Evolutionary conservation across 1,139 yeast genomes (phyloP), one percentile per base, ranked within the genome.

Genomic region (Suhomyces wounanorum): DNA sequence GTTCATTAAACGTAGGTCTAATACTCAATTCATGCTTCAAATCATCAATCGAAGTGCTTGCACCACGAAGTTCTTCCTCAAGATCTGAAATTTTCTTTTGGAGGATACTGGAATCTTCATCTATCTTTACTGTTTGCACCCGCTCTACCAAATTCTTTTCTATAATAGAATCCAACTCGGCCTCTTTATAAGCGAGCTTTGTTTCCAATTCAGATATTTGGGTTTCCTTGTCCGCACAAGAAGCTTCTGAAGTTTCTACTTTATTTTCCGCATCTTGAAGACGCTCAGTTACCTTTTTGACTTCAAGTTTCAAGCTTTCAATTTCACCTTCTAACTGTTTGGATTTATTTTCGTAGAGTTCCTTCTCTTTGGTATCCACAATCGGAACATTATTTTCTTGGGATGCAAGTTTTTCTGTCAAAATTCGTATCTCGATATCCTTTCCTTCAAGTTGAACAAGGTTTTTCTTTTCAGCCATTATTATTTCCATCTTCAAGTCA

Each of bases 321-420:
- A 82, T 59, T 54, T 82, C 85, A 26, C 83, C 78, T 53, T 81
- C 84, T 39, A 82, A 63, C 54, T 79, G 81, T 37, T 77, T 73
- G 44, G 82, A 79, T 55, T 75, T 73, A 52, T 75, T 52, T 16
- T 51, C 57, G 40, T 49, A 56, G 21, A 56, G 53, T 25, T 44
- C 53, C 43, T 44, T 50, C 39, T 46, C 51, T 31, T 44, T 43
- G 43, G 49, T 33, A 33, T 52, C 52, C 14, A 47, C 51, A 3
- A 37, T 28, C 14, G 47, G 47, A 3, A 41, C 46, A 14, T 50
- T 47, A n/a, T 41, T 44, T 25, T 40, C 43, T 28, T 52, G 53
- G 1, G 56, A 48, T 21, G 51, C 56, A 44, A 57, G 40, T 9
- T 54, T 52, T 33, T 58, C 61, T 8, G 50, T 51, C 30, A 57